These are phyloP conservation scores for Tillandsia fasciculata DNA, from an alignment of 176 grass and related monocot genomes.

Conservation along the genomic window DNA sequence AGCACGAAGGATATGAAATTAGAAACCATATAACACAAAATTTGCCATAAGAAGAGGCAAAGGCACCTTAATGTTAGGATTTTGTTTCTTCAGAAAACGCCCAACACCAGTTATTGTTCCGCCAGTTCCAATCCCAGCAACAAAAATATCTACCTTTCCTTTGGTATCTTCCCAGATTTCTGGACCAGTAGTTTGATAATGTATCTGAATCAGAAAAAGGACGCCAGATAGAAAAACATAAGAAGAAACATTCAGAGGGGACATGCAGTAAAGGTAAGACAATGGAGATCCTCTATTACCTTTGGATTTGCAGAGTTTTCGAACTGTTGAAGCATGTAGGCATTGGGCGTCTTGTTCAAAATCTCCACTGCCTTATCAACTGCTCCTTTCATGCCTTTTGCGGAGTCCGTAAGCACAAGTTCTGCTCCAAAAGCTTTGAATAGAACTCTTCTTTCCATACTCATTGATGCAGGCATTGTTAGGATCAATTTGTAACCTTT, in stretches of 20 bases:
- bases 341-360: slow-evolving; percentile 62
- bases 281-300: slow-evolving; percentile 15
- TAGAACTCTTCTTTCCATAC: slow-evolving; percentile 88
- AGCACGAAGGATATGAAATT: slow-evolving; percentile 10
- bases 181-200: slow-evolving; percentile 89
- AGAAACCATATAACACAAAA: slow-evolving; percentile 1
- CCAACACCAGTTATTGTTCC: slow-evolving; percentile 91
- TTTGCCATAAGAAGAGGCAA: background rate
- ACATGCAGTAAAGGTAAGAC: slow-evolving; percentile 8
- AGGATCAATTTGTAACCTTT: slow-evolving; percentile 86
- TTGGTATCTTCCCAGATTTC: slow-evolving; percentile 98
- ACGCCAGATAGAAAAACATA: background rate
- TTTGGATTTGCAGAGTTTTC: slow-evolving; percentile 96
- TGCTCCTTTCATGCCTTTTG: slow-evolving; percentile 94
- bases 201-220: slow-evolving; percentile 43
- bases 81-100: slow-evolving; percentile 71
- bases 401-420: slow-evolving; percentile 72
- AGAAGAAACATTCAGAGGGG: slow-evolving; percentile 3
- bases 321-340: slow-evolving; percentile 95
- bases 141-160: slow-evolving; percentile 86
- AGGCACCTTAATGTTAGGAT: slow-evolving; percentile 83
- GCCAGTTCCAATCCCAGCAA: slow-evolving; percentile 87
- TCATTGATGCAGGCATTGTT: slow-evolving; percentile 94
- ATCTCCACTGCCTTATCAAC: slow-evolving; percentile 87
- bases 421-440: slow-evolving; percentile 89